Base-by-base conservation (phyloP, 352 stramenopile genomes). In the Phytophthora fragariaefolia region DNA sequence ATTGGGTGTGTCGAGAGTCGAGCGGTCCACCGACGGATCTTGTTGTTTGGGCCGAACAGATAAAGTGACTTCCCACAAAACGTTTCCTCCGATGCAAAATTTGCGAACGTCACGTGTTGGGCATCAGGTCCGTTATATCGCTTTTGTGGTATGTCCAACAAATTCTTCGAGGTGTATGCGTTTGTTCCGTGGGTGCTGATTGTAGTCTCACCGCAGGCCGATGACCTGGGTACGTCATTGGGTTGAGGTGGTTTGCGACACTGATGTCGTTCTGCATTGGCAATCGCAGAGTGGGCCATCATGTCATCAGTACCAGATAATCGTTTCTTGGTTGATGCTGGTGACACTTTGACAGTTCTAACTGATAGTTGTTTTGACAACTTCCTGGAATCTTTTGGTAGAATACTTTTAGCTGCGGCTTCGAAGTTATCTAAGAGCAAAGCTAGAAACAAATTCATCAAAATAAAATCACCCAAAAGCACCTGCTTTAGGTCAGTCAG, bases 361-460 rank as follows among this genome's bases (percentile, higher is more conserved):
- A 42, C 18, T 6, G 34, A 43, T 10, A 20, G 34, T 7, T 13
- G 9, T 7, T 43, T 43, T 13, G 34, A 7, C 34, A 43, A 43
- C 34, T 43, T 43, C 8, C 13, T 5, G 34, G n/a, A 13, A 6
- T 43, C 15, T 13, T 43, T 6, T 18, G 13, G 20, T 43, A 43
- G 10, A 17, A 43, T 17, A 4, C 34, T 17, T 43, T 43, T 17
- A 20, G 34, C 34, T 18, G 34, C 34, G 20, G 34, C 34, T 20
- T 43, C 34, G 34, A 43, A 43, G 34, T 18, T 43, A 17, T 93
- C 81, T n/a, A 98, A 70, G 3, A 98, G 48, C 42, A 98, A 85
- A 4, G 93, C 95, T 22, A 97, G 76, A 68, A 98, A 98, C 40
- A 98, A 64, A 63, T 98, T 98, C 73, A 98, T 92, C 15, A 98